Evolutionary conservation across 768 basidiomycete species (phyloP), one percentile per base, ranked within the genome.

Genomic region (Porphyrellus cyaneotinctus): DNA sequence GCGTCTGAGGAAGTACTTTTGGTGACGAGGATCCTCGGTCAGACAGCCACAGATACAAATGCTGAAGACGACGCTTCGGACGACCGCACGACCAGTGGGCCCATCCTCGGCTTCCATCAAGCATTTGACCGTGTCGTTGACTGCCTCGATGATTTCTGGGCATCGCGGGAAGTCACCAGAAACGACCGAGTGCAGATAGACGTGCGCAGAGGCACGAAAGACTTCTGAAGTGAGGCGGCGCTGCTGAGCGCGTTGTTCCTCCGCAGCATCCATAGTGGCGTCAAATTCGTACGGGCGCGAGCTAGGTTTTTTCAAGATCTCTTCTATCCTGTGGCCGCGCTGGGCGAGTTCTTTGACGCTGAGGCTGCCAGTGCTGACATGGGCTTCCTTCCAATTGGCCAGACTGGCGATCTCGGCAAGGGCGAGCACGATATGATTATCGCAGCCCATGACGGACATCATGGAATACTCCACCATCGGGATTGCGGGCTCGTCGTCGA

Each of bases 361-460:
- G 20, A 91, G 78, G 41, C 65, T 64, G 36, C 83, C 80, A 5
- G 53, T 58, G 0, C 30, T 52, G 54, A 52, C 50, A 48, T 80
- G 71, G 0, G 47, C 48, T 18, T 73, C 72, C 71, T 90, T 91
- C 88, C 87, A 92, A 47, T 55, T 61, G 37, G 85, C 77, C 15
- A 93, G 77, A 18, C 69, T 72, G 12, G 85, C 81, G 33, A 81
- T 86, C 72, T 90, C 83, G 5, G 91, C 87, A 39, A 92, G 75
- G 24, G 87, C 88, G 76, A 87, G 85, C 43, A 92, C 81, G 49
- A 88, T 81, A 54, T 75, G 72, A 70, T 91, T 89, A 61, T 87
- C 84, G 74, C 90, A 91, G 18, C 90, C 90, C 88, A 93, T 92
- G 6, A 88, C 78, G 39, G 78, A 75, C 71, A 89, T 75, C 90